A percentile compares a stretch with the other conserved stretches of the same genome.
These are phyloP conservation scores for Syncephalis plumigaleata DNA, from an alignment of 371 early-diverging fungal species.

Conservation along the genomic window DNA sequence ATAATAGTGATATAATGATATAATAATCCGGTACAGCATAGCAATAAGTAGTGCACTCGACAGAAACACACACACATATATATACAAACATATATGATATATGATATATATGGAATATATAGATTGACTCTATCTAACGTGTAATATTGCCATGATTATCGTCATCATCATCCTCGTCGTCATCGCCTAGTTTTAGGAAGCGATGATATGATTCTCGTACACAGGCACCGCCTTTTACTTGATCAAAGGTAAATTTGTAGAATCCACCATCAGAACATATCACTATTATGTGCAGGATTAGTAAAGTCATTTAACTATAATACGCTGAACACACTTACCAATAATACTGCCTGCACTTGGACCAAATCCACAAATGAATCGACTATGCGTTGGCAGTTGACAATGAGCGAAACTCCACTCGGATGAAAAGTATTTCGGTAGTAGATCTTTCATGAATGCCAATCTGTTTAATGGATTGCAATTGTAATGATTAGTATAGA, in stretches of 20 bases:
- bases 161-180: neutral
- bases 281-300: slow-evolving; percentile 16
- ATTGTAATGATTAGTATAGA: neutral
- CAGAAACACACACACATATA: too few species aligned
- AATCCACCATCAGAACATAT: slow-evolving; percentile 75
- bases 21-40: too few species aligned
- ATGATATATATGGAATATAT: too few species aligned
- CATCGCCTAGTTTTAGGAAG: slow-evolving; percentile 19
- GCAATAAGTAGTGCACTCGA: too few species aligned
- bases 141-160: too few species aligned
- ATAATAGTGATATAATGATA: too few species aligned
- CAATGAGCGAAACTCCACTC: slow-evolving; percentile 90
- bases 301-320: neutral
- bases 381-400: slow-evolving; percentile 53
- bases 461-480: slow-evolving; percentile 19
- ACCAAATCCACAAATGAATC: slow-evolving; percentile 69
- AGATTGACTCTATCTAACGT: too few species aligned
- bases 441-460: slow-evolving; percentile 73
- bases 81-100: too few species aligned
- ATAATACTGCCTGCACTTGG: slow-evolving; percentile 48
- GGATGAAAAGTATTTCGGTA: slow-evolving; percentile 87
- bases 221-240: slow-evolving; percentile 63
- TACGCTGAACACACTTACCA: slow-evolving; percentile 18
- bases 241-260: slow-evolving; percentile 69
- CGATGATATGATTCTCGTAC: slow-evolving; percentile 39